Evolutionary conservation across 2,329 filamentous ascomycete genomes (phyloP), one percentile per base, ranked within the genome.

Genomic region (Elsinoe perseae): DNA sequence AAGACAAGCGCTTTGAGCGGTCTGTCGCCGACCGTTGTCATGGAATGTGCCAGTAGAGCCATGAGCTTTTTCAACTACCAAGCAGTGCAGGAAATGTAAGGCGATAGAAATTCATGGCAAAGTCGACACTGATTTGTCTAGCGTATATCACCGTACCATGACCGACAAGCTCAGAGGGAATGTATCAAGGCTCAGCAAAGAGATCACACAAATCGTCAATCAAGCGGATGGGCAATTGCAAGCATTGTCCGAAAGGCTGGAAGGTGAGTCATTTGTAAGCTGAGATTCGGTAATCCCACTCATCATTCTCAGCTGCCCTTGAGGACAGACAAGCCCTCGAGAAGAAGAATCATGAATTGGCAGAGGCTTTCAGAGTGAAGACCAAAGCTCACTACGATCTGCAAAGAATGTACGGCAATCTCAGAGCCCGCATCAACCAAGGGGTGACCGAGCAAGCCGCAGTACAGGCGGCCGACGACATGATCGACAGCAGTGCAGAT

Each of bases 31-130:
- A 84, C 79, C 30, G 77, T 85, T 27, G 87, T 96, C 61, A 89
- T 95, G 79, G 91, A 95, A 64, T 95, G 89, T 69, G 86, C 89
- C 20, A 83, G 85, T 4, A 80, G 87, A 62, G 89, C 85, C 1
- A 70, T 95, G 61, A 82, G 80, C 28, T 95, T 95, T 67, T 95
- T 89, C 85, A 84, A 82, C 27, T 95, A 95, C 64, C 90, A 95
- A 67, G 83, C 84, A 18, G 84, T 83, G 2, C 87, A 93, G 64
- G 87, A 95, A 70, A 86, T 95, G 86, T 89, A 64, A 61, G 77
- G 68, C 6, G 10, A 4, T 7, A 16, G 9, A n/a, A 32, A 2
- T 1, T 5, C 2, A 27, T n/a, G n/a, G n/a, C n/a, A n/a, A 28
- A 27, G 12, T n/a, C 18, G 3, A 20, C 2, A 6, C 54, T 58